Base-by-base conservation (phyloP, 2,329 filamentous ascomycete genomes). In the Malbranchea zuffiana region DNA sequence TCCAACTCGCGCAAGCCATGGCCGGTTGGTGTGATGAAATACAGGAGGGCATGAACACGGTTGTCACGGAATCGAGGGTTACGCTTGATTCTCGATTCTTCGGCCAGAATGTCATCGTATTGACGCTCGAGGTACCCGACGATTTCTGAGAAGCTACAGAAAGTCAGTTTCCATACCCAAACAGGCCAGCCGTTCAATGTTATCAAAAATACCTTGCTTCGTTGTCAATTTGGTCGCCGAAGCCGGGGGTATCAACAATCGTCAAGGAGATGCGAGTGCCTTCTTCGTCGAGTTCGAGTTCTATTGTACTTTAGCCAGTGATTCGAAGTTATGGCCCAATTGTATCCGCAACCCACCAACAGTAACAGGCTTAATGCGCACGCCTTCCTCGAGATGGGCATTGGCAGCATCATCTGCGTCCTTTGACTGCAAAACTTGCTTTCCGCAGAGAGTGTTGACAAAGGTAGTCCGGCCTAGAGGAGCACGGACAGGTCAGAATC, bases 61-160 rank as follows among this genome's bases (percentile, higher is more conserved):
- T 98, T 96, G 69, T 98, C 90, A 59, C 90, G 81, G 81, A 98
- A 98, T 57, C 90, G 80, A 53, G 90, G 90, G 72, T 98, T 98
- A 86, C 90, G 90, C 83, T 98, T 98, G 74, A 98, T 98, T 72
- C 90, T 85, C 55, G 90, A 96, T 71, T 98, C 90, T 70, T 96
- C 88, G 45, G 90, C 88, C 53, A 98, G 76, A 72, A 98, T 96
- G 62, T 96, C 87, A 66, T 98, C 90, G 66, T 96, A 96, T 77
- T 98, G 88, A 69, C 88, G 79, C 74, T 98, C 90, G 55, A 98
- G 83, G 68, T 93, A 95, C 51, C 87, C 88, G 51, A 94, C 87
- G 56, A 98, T 98, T 67, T 96, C 90, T 53, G 82, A 81, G 63
- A 98, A 98, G 69, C 86, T 93, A 50, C 39, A 40, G 3, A 20